Conservation (phyloP, 495 filamentous ascomycete species). For the Aspergillus steynii region DNA sequence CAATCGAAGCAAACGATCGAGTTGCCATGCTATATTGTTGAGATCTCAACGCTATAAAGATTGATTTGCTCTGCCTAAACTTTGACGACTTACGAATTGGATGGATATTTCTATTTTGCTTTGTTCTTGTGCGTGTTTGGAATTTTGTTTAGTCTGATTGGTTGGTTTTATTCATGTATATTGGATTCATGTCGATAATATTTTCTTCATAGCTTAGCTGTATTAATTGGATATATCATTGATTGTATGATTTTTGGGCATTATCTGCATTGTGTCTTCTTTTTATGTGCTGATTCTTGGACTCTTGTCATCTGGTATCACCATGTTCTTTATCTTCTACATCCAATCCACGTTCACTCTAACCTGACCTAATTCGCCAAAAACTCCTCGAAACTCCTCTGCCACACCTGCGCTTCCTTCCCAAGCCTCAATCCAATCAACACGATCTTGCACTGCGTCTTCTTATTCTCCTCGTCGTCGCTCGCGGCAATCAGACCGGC, state of each 20-base stretch:
- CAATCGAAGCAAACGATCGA: not conserved
- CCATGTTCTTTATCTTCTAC: not conserved
- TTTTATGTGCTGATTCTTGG: too few relatives aligned
- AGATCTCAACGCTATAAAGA: not conserved
- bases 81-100: not conserved
- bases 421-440: conserved; percentile 72
- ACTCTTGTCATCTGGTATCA: too few relatives aligned
- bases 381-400: conserved; percentile 36
- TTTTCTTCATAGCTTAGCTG: conserved; percentile 1
- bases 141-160: not conserved
- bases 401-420: conserved; percentile 29
- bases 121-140: not conserved
- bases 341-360: not conserved
- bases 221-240: not conserved
- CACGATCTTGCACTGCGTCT: conserved; percentile 66
- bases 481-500: conserved; percentile 35
- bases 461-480: conserved; percentile 12
- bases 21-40: not conserved
- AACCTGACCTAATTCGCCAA: conserved; percentile 14
- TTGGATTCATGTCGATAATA: conserved; percentile 2
- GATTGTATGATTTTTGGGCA: not conserved
- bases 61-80: not conserved
- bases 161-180: conserved; percentile 7
- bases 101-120: conserved; percentile 7
- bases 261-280: too few relatives aligned